Conservation (phyloP, 2,329 filamentous ascomycete species). For the Lachnellula subtilissima region DNA sequence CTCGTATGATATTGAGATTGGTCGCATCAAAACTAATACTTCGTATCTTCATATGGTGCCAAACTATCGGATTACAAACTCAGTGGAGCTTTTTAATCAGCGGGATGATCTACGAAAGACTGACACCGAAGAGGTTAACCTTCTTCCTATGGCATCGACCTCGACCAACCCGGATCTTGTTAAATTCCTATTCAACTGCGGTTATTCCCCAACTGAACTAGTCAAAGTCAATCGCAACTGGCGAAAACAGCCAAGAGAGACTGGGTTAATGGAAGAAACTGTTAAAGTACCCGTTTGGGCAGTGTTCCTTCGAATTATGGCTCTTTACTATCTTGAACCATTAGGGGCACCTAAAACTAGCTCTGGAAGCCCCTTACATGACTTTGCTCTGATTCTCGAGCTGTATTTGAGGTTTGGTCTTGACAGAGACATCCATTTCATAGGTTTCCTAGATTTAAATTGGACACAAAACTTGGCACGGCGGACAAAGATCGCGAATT, state of each 20-base stretch:
- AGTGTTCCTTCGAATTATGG: neutral
- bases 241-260: neutral
- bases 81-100: neutral
- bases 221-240: neutral
- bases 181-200: neutral
- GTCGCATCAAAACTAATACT: too few relatives aligned
- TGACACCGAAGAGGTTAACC: neutral
- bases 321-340: too few relatives aligned
- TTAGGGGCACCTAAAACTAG: too few relatives aligned
- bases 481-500: neutral
- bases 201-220: neutral
- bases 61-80: neutral
- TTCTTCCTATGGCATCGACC: neutral
- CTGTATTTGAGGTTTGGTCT: neutral
- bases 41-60: neutral
- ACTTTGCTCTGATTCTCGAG: neutral
- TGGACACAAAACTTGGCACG: too few relatives aligned
- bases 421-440: neutral
- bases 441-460: neutral
- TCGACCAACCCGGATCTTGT: neutral
- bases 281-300: neutral
- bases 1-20: too few relatives aligned
- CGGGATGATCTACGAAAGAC: neutral
- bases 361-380: too few relatives aligned
- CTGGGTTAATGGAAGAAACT: neutral